Base-by-base conservation (phyloP, 176 grass and related monocot species). In the Otatea glauca region DNA sequence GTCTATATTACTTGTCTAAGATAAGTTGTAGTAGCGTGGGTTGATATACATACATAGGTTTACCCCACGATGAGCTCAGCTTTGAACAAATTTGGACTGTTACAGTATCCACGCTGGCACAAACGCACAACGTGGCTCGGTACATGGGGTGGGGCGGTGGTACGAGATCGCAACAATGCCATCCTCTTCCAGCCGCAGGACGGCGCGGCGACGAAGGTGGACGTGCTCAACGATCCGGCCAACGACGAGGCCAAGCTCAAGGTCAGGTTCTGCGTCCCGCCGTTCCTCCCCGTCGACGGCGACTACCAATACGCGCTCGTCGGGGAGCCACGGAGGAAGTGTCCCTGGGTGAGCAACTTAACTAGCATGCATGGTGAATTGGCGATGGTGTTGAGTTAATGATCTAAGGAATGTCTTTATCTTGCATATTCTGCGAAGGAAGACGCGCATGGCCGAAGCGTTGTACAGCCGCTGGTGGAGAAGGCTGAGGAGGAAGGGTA, bases 231-330 rank as follows among this genome's bases (percentile, higher is more conserved):
- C 29, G 29, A 1, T 29, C 29, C 81, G 1, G 48, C 64, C 39
- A 81, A 53, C 42, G 86, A 88, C 47, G 86, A 88, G 64, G 89
- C 89, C 62, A 85, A 82, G 61, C 85, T 91, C 61, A 91, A 91
- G 81, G 89, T 92, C 43, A 88, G 85, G 54, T 82, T 86, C 79
- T 92, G 85, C 81, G 15, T 83, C 11, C 86, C 86, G 6, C 90
- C 90, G 9, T 86, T 86, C 45, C 53, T 88, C 60, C 90, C 90
- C 50, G 59, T 92, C 23, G 7, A 56, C 54, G 90, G 85, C 4
- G 78, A 69, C 27, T 88, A 86, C 71, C 90, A 83, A 34, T 82
- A 92, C 44, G 82, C 77, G 10, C 90, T 56, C 18, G 56, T 23
- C 56, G 56, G 21, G 55, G 21, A 59, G 21, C 21, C 56, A 59